Evolutionary conservation across 805 yeast genomes (phyloP).

Genomic region (Nakazawaea populi): DNA sequence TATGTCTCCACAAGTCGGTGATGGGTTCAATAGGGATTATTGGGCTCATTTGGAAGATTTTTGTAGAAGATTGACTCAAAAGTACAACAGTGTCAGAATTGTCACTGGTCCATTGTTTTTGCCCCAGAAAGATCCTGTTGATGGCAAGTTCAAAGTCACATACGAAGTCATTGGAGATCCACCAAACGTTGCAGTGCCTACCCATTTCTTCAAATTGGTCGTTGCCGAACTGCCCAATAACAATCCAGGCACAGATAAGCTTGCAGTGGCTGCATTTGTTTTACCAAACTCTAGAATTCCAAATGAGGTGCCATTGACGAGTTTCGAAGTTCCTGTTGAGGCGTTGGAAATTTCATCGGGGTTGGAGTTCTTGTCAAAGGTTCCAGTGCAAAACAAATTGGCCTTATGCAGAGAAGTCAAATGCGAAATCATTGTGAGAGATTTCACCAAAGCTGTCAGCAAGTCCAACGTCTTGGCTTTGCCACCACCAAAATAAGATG

Average conservation of each 20-base stretch:
- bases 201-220: slow-evolving; percentile 88
- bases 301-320: slow-evolving; percentile 62
- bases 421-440: slow-evolving; percentile 79
- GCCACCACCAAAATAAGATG: slow-evolving; percentile 17
- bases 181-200: slow-evolving; percentile 94
- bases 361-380: slow-evolving; percentile 65
- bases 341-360: slow-evolving; percentile 88
- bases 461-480: slow-evolving; percentile 9
- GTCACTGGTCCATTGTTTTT: slow-evolving; percentile 92
- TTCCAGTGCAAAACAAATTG: slow-evolving; percentile 50
- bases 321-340: slow-evolving; percentile 83
- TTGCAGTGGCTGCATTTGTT: slow-evolving; percentile 89
- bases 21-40: slow-evolving; percentile 93
- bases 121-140: slow-evolving; percentile 65
- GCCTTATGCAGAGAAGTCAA: slow-evolving; percentile 74
- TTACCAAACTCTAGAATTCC: slow-evolving; percentile 81
- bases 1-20: slow-evolving; percentile 96
- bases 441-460: slow-evolving; percentile 47
- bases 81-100: slow-evolving; percentile 71
- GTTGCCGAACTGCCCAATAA: slow-evolving; percentile 66
- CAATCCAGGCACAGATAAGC: slow-evolving; percentile 29
- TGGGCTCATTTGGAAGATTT: slow-evolving; percentile 98
- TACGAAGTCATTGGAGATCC: slow-evolving; percentile 97
- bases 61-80: slow-evolving; percentile 66
- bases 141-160: slow-evolving; percentile 78